Base-by-base conservation (phyloP, 192 early-diverging fungal genomes). In the Umbelopsis isabellina region DNA sequence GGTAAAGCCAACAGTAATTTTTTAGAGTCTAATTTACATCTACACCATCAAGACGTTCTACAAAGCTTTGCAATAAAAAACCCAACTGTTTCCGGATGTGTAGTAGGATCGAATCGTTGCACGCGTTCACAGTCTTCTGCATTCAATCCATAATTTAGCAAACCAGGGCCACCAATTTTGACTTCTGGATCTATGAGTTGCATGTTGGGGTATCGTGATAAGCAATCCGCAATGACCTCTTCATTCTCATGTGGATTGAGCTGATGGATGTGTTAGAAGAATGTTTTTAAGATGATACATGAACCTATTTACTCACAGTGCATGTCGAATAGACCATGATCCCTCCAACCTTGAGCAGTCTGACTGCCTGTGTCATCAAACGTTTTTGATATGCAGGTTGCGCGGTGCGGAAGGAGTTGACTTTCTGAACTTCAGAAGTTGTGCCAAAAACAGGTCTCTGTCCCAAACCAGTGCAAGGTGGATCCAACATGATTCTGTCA, bases 61-160 rank as follows among this genome's bases (percentile, higher is more conserved):
- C 46, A 21, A 27, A 70, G 45, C 35, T 70, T 70, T 5, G 69
- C 69, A 70, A 70, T 61, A 58, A 70, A 70, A 18, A 70, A 70
- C 5, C 69, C 69, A 5, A 70, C 55, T 13, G 69, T 70, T 27
- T 70, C 52, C 23, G 35, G 25, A 9, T 55, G 22, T 21, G 22
- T 58, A 12, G 33, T 41, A 47, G 69, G 69, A 44, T 70, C 69
- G 27, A 70, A 70, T n/a, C 69, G 35, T 70, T 70, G 69, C 13
- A 70, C 69, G 16, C 25, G 13, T 1, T 25, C 15, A 7, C 69
- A 58, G 27, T 58, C 25, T 3, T 18, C 22, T 18, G 33, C 53
- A 47, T 44, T 58, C 15, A 70, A 61, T 12, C 69, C 69, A 46
- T 41, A 35, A 20, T 13, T 27, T 23, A 10, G 5, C 51, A 61